Conservation (phyloP, 2,329 filamentous ascomycete genomes). For the Diaporthe aspalathi region DNA sequence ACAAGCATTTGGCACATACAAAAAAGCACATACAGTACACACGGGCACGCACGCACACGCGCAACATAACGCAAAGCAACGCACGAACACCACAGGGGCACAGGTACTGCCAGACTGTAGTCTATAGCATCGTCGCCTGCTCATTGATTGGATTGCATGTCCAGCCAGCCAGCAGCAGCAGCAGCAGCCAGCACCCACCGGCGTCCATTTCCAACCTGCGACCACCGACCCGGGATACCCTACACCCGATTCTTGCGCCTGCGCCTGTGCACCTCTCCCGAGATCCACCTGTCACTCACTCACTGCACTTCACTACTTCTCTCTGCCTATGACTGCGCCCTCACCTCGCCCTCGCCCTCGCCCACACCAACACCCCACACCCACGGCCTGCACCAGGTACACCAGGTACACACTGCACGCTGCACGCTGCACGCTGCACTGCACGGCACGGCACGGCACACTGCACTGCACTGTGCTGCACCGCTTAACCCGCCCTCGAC, state of each 20-base stretch:
- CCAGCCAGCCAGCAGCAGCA: not conserved
- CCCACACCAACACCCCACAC: too few species aligned
- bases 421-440: not conserved
- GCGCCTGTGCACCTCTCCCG: constrained; percentile 13
- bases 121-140: not conserved
- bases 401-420: too few species aligned
- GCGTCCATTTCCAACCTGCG: not conserved
- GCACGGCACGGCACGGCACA: not conserved
- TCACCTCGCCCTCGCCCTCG: not conserved
- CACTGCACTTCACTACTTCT: too few species aligned
- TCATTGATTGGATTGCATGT: constrained; percentile 28
- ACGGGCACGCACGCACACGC: not conserved
- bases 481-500: constrained; percentile 5
- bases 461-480: constrained; percentile 11
- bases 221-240: not conserved
- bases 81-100: too few species aligned
- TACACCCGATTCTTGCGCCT: not conserved
- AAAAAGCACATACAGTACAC: not conserved
- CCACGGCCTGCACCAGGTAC: not conserved
- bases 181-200: not conserved
- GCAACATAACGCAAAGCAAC: too few species aligned
- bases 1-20: constrained; percentile 6
- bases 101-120: too few species aligned
- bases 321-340: constrained; percentile 9
- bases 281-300: not conserved